Conservation (phyloP, 768 basidiomycete genomes). For the Cantharellus anzutake region DNA sequence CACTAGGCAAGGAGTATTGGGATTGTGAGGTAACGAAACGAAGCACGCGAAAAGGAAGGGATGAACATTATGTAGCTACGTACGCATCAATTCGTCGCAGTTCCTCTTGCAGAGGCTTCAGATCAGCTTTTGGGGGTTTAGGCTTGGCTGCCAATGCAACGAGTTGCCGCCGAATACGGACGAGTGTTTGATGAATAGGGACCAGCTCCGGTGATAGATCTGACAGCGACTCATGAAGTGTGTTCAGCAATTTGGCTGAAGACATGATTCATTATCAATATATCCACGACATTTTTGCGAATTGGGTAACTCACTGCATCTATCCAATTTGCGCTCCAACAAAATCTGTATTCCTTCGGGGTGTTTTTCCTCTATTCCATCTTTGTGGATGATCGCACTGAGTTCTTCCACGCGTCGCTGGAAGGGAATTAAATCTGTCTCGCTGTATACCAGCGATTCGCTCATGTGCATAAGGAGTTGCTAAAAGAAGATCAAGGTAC, state of each 20-base stretch:
- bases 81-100: conserved; percentile 90
- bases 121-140: conserved; percentile 64
- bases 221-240: conserved; percentile 68
- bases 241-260: conserved; percentile 53
- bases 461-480: conserved; percentile 93
- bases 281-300: conserved; percentile 8
- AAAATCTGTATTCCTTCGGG: conserved; percentile 75
- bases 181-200: conserved; percentile 76
- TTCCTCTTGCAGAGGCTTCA: conserved; percentile 82
- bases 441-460: conserved; percentile 88
- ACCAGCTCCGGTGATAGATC: conserved; percentile 80
- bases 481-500: conserved; percentile 22
- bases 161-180: conserved; percentile 74
- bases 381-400: conserved; percentile 68
- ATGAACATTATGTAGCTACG: conserved; percentile 23
- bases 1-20: no score
- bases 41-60: neutral
- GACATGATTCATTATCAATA: neutral
- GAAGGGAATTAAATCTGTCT: conserved; percentile 78
- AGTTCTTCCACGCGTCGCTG: conserved; percentile 62
- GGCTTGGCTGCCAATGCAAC: conserved; percentile 78
- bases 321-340: conserved; percentile 76
- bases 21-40: conserved; percentile 7
- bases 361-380: conserved; percentile 63
- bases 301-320: conserved; percentile 46